Percentiles rank a stretch among this genome's conserved stretches.
Conservation (phyloP, 805 yeast genomes). For the Wickerhamiella sorbophila region DNA sequence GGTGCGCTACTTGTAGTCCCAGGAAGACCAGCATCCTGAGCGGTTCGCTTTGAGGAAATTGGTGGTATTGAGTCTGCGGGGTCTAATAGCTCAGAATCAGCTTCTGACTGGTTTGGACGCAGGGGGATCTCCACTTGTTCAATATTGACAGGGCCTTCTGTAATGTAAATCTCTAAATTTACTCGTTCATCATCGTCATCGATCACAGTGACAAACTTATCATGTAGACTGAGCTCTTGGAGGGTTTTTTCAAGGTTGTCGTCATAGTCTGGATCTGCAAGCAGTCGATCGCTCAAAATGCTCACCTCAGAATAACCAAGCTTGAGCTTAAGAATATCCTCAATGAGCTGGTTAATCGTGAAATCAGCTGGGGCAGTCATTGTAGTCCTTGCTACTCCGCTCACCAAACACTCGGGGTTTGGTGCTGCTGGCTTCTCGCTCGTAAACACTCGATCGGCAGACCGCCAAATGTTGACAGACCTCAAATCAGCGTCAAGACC, state of each 20-base stretch:
- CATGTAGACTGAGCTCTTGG: slow-evolving; percentile 41
- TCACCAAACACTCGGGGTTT: slow-evolving; percentile 55
- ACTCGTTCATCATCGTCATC: slow-evolving; percentile 77
- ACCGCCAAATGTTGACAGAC: slow-evolving; percentile 39
- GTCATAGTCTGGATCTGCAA: slow-evolving; percentile 80
- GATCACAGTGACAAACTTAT: slow-evolving; percentile 52
- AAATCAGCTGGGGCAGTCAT: slow-evolving; percentile 16
- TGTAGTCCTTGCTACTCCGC: slow-evolving; percentile 22
- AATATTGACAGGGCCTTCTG: slow-evolving; percentile 13
- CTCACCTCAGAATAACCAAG: slow-evolving; percentile 43
- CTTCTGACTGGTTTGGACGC: not conserved
- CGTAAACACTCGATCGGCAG: slow-evolving; percentile 49
- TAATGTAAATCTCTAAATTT: slow-evolving; percentile 25
- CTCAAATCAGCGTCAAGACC: slow-evolving; percentile 17
- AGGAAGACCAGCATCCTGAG: not conserved
- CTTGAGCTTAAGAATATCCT: slow-evolving; percentile 29
- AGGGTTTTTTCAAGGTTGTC: slow-evolving; percentile 47
- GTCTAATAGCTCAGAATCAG: not conserved
- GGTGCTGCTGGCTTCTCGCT: slow-evolving; percentile 48
- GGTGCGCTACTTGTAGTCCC: not conserved
- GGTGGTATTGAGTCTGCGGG: not conserved
- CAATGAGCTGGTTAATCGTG: slow-evolving; percentile 40
- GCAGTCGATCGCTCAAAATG: slow-evolving; percentile 44
- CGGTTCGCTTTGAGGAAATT: not conserved
- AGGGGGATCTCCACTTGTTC: slow-evolving; percentile 19